phyloP scores from a whole-genome alignment of 2,329 filamentous ascomycete species.

The Phialemoniopsis sp. region DNA sequence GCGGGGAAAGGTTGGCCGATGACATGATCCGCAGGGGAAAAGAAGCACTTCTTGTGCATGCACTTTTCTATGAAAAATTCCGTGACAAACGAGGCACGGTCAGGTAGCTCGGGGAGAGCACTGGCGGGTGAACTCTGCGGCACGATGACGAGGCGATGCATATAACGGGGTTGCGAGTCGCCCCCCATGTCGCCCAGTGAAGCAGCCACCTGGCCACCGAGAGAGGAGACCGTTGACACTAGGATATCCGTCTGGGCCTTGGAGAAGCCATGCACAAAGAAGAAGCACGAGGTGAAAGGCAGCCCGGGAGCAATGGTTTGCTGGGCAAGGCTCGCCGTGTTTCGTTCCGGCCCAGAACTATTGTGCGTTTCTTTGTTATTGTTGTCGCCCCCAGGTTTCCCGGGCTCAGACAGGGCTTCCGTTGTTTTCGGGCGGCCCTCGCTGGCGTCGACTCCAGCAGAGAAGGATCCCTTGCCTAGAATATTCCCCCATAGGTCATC shows the following conservation, averaged over 20 bases:
- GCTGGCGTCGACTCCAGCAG: background rate
- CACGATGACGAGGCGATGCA: conserved; percentile 47
- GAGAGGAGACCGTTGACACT: conserved; percentile 39
- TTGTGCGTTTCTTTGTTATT: conserved; percentile 1
- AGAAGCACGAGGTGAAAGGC: conserved; percentile 48
- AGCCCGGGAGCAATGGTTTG: conserved; percentile 21
- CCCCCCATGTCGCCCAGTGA: conserved; percentile 35
- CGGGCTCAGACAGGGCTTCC: background rate
- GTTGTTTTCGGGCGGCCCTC: background rate
- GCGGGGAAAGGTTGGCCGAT: conserved; percentile 72
- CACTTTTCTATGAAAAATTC: conserved; percentile 94
- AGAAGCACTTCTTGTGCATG: conserved; percentile 68
- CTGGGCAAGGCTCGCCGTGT: conserved; percentile 14
- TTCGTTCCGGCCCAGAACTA: conserved; percentile 4
- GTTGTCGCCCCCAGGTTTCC: background rate
- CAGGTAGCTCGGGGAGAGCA: conserved; percentile 33
- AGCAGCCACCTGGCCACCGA: conserved; percentile 38
- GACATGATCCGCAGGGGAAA: conserved; percentile 65
- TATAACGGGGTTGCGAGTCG: conserved; percentile 18
- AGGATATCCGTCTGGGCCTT: conserved; percentile 44
- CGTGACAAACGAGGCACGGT: conserved; percentile 58
- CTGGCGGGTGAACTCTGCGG: conserved; percentile 45
- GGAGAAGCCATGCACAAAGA: conserved; percentile 58
- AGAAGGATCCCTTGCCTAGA: conserved; percentile 44
- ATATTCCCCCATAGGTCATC: conserved; percentile 91